Base-by-base conservation (phyloP, 1,284 basidiomycete species). In the Vanrija sp. region DNA sequence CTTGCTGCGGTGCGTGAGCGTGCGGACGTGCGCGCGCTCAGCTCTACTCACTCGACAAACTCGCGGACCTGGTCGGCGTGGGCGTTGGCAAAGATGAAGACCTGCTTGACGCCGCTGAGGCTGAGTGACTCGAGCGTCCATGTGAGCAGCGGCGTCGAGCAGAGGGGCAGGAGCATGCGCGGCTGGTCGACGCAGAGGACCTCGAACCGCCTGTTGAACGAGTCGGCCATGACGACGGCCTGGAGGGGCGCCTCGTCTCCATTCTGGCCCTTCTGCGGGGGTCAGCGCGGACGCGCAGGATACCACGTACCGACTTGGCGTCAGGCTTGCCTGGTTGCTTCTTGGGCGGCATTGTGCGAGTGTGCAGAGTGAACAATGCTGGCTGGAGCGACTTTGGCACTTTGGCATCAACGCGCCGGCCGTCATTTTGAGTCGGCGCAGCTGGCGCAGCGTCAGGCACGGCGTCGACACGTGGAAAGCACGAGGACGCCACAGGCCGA, bases 61-160 rank as follows among this genome's bases (percentile, higher is more conserved):
- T 82, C 80, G 69, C 87, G 86, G 65, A 94, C 86, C 67, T 87
- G 84, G 52, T 87, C 85, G 10, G 89, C 83, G 75, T 95, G 88
- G 60, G 85, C 95, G 67, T 85, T 83, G 75, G 85, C 95, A 59
- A 98, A 86, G 51, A 98, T 87, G 75, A 97, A 95, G 57, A 97
- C 89, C 76, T 98, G 89, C 68, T 94, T 88, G 43, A 98, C 93
- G 49, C 92, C 92, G 31, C 91, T 90, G 18, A 93, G 80, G 27
- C 89, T 86, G 44, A 98, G 82, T 68, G 88, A 88, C 75, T 98
- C 95, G 59, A 98, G 86, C 2, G 95, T 97, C 92, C 94, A 98
- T 65, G 92, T 87, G 27, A 99, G 81, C 35, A 99, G 78, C 4
- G 94, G 88, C 1, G 89, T 88, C 71, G 95, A 95, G 77, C 93